Conservation (phyloP, 495 filamentous ascomycete genomes). For the Aspergillus kassunensis region DNA sequence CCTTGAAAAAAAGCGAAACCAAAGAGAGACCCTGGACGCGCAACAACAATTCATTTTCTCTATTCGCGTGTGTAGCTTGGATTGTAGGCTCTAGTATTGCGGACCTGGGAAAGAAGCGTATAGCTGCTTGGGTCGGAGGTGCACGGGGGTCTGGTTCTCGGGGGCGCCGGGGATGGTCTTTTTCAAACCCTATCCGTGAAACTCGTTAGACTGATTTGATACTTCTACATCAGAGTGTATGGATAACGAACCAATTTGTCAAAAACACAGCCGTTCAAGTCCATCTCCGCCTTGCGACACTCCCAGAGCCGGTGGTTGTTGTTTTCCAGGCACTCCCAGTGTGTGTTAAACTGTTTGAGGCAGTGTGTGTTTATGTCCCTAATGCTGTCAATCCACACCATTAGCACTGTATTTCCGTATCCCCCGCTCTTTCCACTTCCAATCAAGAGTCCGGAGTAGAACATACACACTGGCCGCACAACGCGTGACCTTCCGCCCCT, state of each 20-base stretch:
- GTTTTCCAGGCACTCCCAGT: constrained; percentile 94
- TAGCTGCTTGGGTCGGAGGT: constrained; percentile 73
- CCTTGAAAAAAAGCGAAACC: constrained; percentile 21
- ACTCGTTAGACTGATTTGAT: background rate
- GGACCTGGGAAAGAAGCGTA: constrained; percentile 54
- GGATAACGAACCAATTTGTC: constrained; percentile 75
- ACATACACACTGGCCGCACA: constrained; percentile 96
- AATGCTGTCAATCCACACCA: constrained; percentile 51
- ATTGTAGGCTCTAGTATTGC: constrained; percentile 30
- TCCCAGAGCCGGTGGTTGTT: constrained; percentile 97
- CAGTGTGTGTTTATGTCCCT: constrained; percentile 96
- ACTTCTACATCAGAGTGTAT: background rate
- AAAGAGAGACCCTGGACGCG: constrained; percentile 8
- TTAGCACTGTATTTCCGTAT: background rate
- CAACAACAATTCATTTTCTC: constrained; percentile 8
- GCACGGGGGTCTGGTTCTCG: constrained; percentile 71
- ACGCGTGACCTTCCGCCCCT: constrained; percentile 91
- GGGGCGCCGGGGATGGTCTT: constrained; percentile 86
- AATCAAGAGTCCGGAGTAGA: background rate
- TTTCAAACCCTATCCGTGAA: constrained; percentile 65
- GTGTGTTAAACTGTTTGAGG: constrained; percentile 80
- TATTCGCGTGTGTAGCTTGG: background rate
- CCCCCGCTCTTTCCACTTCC: background rate
- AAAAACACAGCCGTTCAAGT: constrained; percentile 88
- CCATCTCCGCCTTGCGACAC: constrained; percentile 74